Evolutionary conservation across 2,329 filamentous ascomycete species (phyloP), one percentile per base, ranked within the genome.

Genomic region (Zymoseptoria pseudotritici): DNA sequence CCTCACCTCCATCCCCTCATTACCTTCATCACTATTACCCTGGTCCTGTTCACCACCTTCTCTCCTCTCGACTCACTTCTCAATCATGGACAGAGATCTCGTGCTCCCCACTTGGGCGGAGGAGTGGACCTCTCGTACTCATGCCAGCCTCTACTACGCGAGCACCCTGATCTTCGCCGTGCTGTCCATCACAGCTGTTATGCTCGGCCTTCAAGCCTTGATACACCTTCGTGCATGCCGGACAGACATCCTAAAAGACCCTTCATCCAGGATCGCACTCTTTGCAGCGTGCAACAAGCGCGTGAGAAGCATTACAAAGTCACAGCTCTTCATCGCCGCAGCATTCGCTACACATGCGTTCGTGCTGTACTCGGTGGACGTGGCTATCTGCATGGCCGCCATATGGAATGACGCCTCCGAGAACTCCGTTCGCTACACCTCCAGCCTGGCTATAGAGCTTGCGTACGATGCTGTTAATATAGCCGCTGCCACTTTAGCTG

Each of bases 291-390:
- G 52, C 52, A 26, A 24, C 9, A 29, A 24, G 22, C 22, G 29
- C 13, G 11, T 53, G 20, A 19, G 11, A 10, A 26, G 22, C 21
- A 24, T 53, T 4, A 53, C 20, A 24, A 24, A n/a, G 17, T 29
- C 20, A 26, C 55, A 63, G 21, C 66, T 59, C 53, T 50, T 51
- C 21, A 19, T 65, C 58, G 57, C 61, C 13, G 54, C 42, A 53
- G 21, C 63, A 31, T 66, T 56, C 61, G 29, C 65, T 31, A 17
- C 61, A 17, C 52, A 65, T 31, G 57, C 59, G 7, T 36, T 66
- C 17, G 57, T 52, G 2, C 60, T 67, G 36, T 62, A 59, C 50
- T 10, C 58, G 19, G 59, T 64, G 17, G 66, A 67, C 54, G 62
- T 61, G 5, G 58, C 53, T 17, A 63, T 67, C 26, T 50, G 57